Evolutionary conservation across 2,329 filamentous ascomycete genomes (phyloP).

Genomic region (Nannizzia gypsea): DNA sequence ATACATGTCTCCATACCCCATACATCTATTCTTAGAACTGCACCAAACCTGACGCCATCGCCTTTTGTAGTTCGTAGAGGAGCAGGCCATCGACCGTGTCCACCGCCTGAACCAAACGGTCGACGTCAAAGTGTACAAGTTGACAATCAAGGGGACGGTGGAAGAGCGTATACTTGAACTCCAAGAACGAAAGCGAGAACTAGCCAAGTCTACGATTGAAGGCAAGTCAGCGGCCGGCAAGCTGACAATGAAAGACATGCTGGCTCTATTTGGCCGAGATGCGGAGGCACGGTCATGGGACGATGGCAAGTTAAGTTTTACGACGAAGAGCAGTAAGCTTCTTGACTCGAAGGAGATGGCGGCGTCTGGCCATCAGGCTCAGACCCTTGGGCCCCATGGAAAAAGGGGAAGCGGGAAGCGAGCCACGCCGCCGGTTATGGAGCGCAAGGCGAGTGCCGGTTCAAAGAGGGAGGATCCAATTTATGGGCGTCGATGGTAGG

Average conservation of each 20-base stretch:
- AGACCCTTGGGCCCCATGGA: background rate
- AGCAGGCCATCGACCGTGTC: slow-evolving; percentile 96
- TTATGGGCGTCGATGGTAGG: slow-evolving; percentile 21
- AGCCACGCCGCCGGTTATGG: slow-evolving; percentile 15
- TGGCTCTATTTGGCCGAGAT: slow-evolving; percentile 73
- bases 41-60: background rate
- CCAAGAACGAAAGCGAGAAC: slow-evolving; percentile 82
- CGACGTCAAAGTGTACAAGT: slow-evolving; percentile 88
- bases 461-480: slow-evolving; percentile 19
- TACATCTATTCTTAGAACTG: background rate
- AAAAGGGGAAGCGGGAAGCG: slow-evolving; percentile 6
- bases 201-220: slow-evolving; percentile 88
- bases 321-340: slow-evolving; percentile 21
- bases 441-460: slow-evolving; percentile 3
- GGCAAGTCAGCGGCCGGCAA: slow-evolving; percentile 64
- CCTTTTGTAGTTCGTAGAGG: slow-evolving; percentile 70
- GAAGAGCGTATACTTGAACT: slow-evolving; percentile 91
- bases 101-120: slow-evolving; percentile 95
- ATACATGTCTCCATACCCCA: background rate
- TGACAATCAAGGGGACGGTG: slow-evolving; percentile 75
- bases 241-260: slow-evolving; percentile 82
- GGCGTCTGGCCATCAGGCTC: slow-evolving; percentile 7
- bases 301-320: slow-evolving; percentile 17
- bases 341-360: slow-evolving; percentile 17
- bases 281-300: slow-evolving; percentile 41